Percentiles rank a stretch among this genome's conserved stretches.
These are phyloP conservation scores for Talaromyces sp. DNA, from an alignment of 2,329 filamentous ascomycete species.

Conservation along the genomic window DNA sequence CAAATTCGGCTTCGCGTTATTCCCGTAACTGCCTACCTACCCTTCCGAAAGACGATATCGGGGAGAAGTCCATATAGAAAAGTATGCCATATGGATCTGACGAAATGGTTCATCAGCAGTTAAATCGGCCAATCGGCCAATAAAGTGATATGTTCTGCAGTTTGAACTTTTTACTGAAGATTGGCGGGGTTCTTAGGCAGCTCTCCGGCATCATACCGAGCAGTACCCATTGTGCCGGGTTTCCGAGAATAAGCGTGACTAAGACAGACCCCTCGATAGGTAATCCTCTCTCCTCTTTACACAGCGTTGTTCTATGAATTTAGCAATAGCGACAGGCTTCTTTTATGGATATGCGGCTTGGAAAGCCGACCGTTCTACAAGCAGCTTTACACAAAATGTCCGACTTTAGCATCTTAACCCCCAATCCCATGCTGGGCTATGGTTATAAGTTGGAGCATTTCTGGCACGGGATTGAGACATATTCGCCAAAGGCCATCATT, in stretches of 20 bases:
- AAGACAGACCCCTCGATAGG: background rate
- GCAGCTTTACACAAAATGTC: background rate
- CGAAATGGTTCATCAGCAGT: background rate
- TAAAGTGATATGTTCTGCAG: background rate
- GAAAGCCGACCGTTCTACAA: background rate
- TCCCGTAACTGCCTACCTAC: background rate
- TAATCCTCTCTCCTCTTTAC: too few species aligned
- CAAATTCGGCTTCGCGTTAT: background rate
- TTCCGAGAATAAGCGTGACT: background rate
- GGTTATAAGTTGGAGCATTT: conserved; percentile 42
- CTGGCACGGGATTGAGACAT: conserved; percentile 37
- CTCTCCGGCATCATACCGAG: background rate
- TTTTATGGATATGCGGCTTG: background rate
- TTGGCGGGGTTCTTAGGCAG: background rate
- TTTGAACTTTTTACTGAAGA: background rate
- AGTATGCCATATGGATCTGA: background rate
- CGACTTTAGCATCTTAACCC: conserved; percentile 39
- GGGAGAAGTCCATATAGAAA: background rate
- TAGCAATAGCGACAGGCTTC: too few species aligned
- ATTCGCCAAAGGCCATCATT: conserved; percentile 21
- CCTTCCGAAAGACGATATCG: background rate
- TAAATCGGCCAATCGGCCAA: background rate
- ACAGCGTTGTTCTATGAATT: too few species aligned
- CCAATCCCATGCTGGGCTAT: conserved; percentile 49
- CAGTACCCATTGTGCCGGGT: background rate